These are phyloP conservation scores for Lepiota venenata DNA, from an alignment of 768 basidiomycete genomes.

Conservation along the genomic window DNA sequence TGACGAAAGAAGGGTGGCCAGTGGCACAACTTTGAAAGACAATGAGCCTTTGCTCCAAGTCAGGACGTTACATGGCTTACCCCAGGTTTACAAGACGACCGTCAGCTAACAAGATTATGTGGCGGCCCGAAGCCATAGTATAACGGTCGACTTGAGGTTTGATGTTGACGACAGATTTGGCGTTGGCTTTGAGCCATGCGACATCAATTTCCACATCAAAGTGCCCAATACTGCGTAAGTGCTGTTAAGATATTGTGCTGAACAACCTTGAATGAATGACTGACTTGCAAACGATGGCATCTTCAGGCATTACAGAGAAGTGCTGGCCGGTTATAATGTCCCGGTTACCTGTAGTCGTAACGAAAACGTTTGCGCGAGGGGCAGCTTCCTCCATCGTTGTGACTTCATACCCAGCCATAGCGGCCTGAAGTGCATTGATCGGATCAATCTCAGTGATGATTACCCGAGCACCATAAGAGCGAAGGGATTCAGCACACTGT, in stretches of 20 bases:
- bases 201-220: conserved; percentile 94
- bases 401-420: conserved; percentile 99
- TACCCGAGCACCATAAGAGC: conserved; percentile 96
- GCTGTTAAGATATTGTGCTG: conserved; percentile 1
- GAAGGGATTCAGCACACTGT: conserved; percentile 96
- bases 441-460: conserved; percentile 98
- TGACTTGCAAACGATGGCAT: conserved; percentile 97
- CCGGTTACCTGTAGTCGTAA: conserved; percentile 98
- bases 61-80: conserved; percentile 33
- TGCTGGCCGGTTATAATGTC: conserved; percentile 95
- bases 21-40: conserved; percentile 72
- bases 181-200: conserved; percentile 96
- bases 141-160: conserved; percentile 99
- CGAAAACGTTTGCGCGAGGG: conserved; percentile 84
- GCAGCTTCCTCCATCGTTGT: conserved; percentile 99
- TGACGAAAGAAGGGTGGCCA: conserved; percentile 98
- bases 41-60: conserved; percentile 9
- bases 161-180: conserved; percentile 79
- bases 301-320: conserved; percentile 93
- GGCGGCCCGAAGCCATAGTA: conserved; percentile 89
- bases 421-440: conserved; percentile 99
- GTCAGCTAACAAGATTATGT: conserved; percentile 96
- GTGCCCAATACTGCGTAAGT: conserved; percentile 65
- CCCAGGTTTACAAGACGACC: conserved; percentile 99
- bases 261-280: conserved; percentile 25